These are phyloP conservation scores for Microbotryum intermedium DNA, from an alignment of 1,284 basidiomycete species.

Conservation along the genomic window DNA sequence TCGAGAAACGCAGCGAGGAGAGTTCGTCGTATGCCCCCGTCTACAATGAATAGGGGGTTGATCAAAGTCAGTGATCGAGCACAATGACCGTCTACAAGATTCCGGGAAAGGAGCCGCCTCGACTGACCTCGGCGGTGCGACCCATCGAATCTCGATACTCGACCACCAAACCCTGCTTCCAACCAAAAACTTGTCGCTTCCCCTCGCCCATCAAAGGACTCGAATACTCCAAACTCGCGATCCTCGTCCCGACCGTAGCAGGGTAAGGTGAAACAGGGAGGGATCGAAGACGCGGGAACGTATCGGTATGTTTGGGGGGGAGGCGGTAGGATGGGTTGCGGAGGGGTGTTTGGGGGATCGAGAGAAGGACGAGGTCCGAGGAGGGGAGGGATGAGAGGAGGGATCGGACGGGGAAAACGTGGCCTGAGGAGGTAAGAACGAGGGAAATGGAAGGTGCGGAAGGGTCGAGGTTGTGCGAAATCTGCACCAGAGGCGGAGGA, in stretches of 20 bases:
- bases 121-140: constrained; percentile 49
- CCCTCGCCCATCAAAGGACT: constrained; percentile 18
- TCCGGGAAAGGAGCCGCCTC: no score
- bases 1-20: constrained; percentile 51
- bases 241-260: constrained; percentile 45
- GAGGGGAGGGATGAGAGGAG: constrained; percentile 53
- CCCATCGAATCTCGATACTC: constrained; percentile 56
- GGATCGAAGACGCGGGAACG: constrained; percentile 39
- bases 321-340: constrained; percentile 34
- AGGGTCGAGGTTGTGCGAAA: constrained; percentile 30
- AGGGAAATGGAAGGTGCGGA: constrained; percentile 42
- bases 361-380: constrained; percentile 49
- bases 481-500: constrained; percentile 37
- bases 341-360: constrained; percentile 30
- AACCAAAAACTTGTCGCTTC: constrained; percentile 39
- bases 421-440: constrained; percentile 19
- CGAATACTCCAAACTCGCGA: constrained; percentile 43
- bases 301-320: constrained; percentile 40
- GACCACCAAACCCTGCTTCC: constrained; percentile 48
- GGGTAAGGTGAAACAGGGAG: constrained; percentile 64
- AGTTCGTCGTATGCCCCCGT: constrained; percentile 63
- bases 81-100: neutral
- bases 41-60: constrained; percentile 35
- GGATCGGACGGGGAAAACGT: constrained; percentile 39
- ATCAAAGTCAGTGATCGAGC: neutral